Percentiles rank a stretch among this genome's conserved stretches.
These are phyloP conservation scores for Linnemannia schmuckeri DNA, from an alignment of 192 early-diverging fungal species.

Conservation along the genomic window DNA sequence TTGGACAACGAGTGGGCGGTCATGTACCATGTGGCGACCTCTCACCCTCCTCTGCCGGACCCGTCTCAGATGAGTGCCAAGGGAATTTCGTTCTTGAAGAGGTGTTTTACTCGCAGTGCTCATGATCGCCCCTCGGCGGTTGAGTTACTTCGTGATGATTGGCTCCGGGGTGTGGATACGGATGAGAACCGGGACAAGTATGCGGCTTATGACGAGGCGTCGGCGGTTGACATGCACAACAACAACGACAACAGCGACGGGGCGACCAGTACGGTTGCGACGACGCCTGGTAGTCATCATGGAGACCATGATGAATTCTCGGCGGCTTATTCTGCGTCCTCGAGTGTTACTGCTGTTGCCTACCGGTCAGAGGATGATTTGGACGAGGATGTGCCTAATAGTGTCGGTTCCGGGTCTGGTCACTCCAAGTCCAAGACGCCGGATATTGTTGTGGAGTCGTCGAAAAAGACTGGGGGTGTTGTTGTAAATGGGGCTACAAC, in stretches of 20 bases:
- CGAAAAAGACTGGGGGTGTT: neutral
- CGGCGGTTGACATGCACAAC: slow-evolving; percentile 1
- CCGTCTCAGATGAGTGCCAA: slow-evolving; percentile 71
- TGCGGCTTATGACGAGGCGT: slow-evolving; percentile 1
- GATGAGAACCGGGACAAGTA: slow-evolving; percentile 30
- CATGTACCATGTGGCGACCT: slow-evolving; percentile 90
- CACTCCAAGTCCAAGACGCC: too few relatives aligned
- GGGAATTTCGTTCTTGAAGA: slow-evolving; percentile 81
- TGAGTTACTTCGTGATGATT: slow-evolving; percentile 80
- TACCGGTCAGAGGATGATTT: neutral
- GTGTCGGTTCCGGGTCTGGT: neutral
- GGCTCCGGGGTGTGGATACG: slow-evolving; percentile 67
- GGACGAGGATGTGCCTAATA: neutral
- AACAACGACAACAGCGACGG: slow-evolving; percentile 10
- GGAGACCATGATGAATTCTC: neutral
- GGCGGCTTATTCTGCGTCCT: neutral
- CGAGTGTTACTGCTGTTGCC: neutral
- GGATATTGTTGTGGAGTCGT: neutral
- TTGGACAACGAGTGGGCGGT: slow-evolving; percentile 96
- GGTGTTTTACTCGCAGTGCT: slow-evolving; percentile 83
- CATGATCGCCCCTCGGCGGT: slow-evolving; percentile 78
- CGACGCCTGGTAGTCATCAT: neutral
- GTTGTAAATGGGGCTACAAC: neutral
- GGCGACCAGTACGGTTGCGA: neutral
- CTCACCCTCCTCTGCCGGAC: slow-evolving; percentile 83